phyloP scores from a whole-genome alignment of 768 basidiomycete genomes.

The Clitopilus hobsonii region DNA sequence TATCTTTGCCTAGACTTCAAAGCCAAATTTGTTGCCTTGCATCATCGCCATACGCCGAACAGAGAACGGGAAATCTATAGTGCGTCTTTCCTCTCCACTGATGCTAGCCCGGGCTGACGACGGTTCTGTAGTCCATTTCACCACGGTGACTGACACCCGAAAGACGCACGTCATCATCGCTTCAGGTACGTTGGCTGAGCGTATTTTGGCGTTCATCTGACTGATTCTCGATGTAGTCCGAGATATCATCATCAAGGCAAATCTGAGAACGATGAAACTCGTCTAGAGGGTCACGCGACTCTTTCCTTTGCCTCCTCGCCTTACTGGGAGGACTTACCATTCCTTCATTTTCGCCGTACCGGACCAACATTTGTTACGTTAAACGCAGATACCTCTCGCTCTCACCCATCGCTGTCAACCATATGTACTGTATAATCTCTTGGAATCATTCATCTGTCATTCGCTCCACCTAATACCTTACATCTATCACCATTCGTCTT shows the following conservation, averaged over 20 bases:
- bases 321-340: not conserved
- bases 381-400: not conserved
- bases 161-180: conserved; percentile 70
- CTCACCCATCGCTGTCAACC: not conserved
- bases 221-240: conserved; percentile 39
- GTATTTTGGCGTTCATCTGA: conserved; percentile 2
- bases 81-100: conserved; percentile 27
- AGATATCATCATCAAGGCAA: conserved; percentile 65
- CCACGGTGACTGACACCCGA: conserved; percentile 78
- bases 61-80: conserved; percentile 70
- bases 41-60: conserved; percentile 64
- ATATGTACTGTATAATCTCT: not conserved
- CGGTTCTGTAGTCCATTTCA: conserved; percentile 58
- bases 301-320: not conserved
- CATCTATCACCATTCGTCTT: not conserved
- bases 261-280: conserved; percentile 56
- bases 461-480: not conserved
- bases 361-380: not conserved
- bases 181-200: conserved; percentile 45
- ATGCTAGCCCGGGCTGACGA: conserved; percentile 1
- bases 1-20: conserved; percentile 54
- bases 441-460: not conserved
- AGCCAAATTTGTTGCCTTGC: conserved; percentile 66
- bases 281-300: conserved; percentile 20
- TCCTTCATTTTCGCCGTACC: conserved; percentile 1